Base-by-base conservation (phyloP, 1,284 basidiomycete species). In the Afroboletus lepidellus region DNA sequence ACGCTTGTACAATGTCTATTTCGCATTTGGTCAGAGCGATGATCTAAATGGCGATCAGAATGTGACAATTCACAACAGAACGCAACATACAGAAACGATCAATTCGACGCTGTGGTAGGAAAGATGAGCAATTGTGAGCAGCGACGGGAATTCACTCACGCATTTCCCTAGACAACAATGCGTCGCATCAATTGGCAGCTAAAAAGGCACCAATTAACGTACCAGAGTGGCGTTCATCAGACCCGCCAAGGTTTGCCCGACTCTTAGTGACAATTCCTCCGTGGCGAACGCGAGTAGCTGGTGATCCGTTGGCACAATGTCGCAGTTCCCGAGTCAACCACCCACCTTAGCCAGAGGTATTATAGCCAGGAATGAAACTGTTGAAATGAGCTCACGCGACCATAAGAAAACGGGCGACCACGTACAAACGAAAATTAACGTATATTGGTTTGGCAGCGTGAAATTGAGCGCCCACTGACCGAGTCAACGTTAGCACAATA, bases 221-320 rank as follows among this genome's bases (percentile, higher is more conserved):
- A 89, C 88, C 56, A 95, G 74, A 8, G 92, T 95, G 12, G 91
- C 92, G 68, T 94, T 94, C 54, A 94, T 68, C 13, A 94, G 75
- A 53, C 91, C 92, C 6, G 89, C 92, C 5, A 95, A 72, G 0
- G 92, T 93, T 71, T 94, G 90, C 3, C 92, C 87, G 1, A 90
- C 83, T 30, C 87, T 84, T 56, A 94, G 63, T 1, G 92, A 91
- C 6, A 94, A 69, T 61, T 95, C 90, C 60, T 95, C 93, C 0
- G 93, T 96, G 0, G 90, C 90, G 66, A 92, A 92, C 1, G 87
- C 89, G 5, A 96, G 78, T 5, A 95, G 72, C 78, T 92, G 70
- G 11, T 24, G 37, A 54, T 36, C 45, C n/a, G 32, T 46, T 12
- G 54, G 29, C 15, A 42, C 15, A 21, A 42, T n/a, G 23, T 3